Evolutionary conservation across 768 basidiomycete genomes (phyloP).

Genomic region (Podaxis sp.): DNA sequence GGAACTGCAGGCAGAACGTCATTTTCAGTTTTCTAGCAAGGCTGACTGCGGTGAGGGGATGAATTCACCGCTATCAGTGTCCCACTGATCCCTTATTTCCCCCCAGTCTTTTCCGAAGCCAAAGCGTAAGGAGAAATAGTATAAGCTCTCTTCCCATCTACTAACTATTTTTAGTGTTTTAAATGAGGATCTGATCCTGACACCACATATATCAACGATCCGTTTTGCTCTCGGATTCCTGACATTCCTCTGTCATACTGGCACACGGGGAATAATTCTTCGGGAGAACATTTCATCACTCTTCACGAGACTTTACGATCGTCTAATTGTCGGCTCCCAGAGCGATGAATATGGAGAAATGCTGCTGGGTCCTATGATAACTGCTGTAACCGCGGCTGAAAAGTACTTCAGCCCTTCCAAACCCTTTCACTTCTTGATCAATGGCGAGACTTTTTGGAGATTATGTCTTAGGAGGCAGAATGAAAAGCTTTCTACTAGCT

Average conservation of each 20-base stretch:
- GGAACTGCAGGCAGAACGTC: constrained; percentile 5
- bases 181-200: not conserved
- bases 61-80: not conserved
- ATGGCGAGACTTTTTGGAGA: constrained; percentile 2
- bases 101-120: constrained; percentile 8
- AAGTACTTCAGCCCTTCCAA: constrained; percentile 4
- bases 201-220: constrained; percentile 5
- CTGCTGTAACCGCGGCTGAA: constrained; percentile 6
- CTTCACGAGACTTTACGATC: constrained; percentile 1
- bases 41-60: constrained; percentile 1
- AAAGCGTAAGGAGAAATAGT: not conserved
- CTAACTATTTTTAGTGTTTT: not conserved
- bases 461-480: not conserved
- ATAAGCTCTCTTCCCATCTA: too few species aligned
- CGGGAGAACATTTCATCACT: constrained; percentile 14
- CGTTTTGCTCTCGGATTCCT: constrained; percentile 14
- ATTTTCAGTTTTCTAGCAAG: not conserved
- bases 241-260: constrained; percentile 9
- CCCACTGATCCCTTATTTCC: not conserved
- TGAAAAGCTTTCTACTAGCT: not conserved
- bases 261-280: constrained; percentile 9
- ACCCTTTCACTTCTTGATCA: not conserved
- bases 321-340: not conserved
- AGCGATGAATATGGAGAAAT: not conserved
- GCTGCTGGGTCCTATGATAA: constrained; percentile 6